These are phyloP conservation scores for Ceratocystis destructans DNA, from an alignment of 2,329 filamentous ascomycete species.

Conservation along the genomic window DNA sequence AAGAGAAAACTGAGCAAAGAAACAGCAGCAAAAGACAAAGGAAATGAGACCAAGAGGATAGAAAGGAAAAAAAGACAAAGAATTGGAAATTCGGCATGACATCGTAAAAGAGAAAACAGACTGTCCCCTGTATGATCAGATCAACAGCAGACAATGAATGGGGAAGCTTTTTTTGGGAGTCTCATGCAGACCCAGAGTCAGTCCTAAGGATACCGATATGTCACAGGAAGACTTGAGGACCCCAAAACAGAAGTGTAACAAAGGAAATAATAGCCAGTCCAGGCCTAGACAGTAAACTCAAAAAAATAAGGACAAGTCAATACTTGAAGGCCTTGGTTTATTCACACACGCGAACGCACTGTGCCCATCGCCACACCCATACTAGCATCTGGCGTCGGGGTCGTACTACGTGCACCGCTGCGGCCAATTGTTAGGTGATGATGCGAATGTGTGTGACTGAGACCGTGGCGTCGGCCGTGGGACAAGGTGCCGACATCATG, in stretches of 20 bases:
- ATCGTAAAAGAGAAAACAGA: neutral
- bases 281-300: neutral
- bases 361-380: neutral
- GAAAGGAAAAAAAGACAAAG: neutral
- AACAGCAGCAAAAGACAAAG: neutral
- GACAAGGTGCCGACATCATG: slow-evolving; percentile 53
- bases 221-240: neutral
- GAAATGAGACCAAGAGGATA: neutral
- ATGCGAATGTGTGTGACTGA: slow-evolving; percentile 6
- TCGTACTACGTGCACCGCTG: slow-evolving; percentile 3
- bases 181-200: too few species aligned
- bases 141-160: too few species aligned
- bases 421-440: slow-evolving; percentile 8
- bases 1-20: neutral
- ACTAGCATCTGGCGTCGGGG: neutral
- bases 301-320: neutral
- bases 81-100: slow-evolving; percentile 7
- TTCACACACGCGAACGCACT: slow-evolving; percentile 6
- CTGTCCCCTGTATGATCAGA: too few species aligned
- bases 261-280: neutral
- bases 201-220: too few species aligned
- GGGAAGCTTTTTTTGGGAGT: too few species aligned
- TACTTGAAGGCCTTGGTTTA: too few species aligned
- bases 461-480: slow-evolving; percentile 5
- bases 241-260: neutral